Evolutionary conservation across 2,329 filamentous ascomycete genomes (phyloP).

Genomic region (Albophoma yamanashiensis): DNA sequence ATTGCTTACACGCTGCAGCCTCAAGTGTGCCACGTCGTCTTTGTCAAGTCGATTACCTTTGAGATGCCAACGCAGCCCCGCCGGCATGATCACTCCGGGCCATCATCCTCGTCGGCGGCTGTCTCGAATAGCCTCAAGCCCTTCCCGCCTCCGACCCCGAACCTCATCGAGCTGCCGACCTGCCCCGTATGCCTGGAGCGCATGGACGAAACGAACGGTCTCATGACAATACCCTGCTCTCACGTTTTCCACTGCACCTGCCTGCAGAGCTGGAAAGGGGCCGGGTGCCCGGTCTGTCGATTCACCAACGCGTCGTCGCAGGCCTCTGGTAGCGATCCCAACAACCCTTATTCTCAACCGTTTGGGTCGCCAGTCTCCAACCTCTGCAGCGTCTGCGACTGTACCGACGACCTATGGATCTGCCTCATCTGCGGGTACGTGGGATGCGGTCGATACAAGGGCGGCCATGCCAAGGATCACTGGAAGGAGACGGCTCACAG

Average conservation of each 20-base stretch:
- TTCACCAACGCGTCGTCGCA: constrained; percentile 52
- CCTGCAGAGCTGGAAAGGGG: constrained; percentile 90
- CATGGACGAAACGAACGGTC: constrained; percentile 94
- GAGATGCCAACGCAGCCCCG: constrained; percentile 45
- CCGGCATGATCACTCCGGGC: constrained; percentile 50
- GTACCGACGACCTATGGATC: constrained; percentile 79
- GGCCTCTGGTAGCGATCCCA: constrained; percentile 26
- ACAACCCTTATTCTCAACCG: constrained; percentile 40
- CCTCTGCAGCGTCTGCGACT: constrained; percentile 73
- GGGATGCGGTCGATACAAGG: constrained; percentile 89
- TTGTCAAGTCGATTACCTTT: constrained; percentile 86
- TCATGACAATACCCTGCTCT: constrained; percentile 93
- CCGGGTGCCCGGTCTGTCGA: constrained; percentile 87
- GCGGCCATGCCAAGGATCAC: constrained; percentile 85
- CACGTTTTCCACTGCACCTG: constrained; percentile 97
- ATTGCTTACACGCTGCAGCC: constrained; percentile 37
- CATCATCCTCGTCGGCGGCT: constrained; percentile 27
- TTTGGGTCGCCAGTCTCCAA: constrained; percentile 53
- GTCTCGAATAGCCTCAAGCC: constrained; percentile 41
- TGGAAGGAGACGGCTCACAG: constrained; percentile 84
- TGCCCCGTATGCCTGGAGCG: constrained; percentile 94
- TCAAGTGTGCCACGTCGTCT: constrained; percentile 90
- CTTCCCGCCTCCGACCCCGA: constrained; percentile 61
- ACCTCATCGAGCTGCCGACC: constrained; percentile 82
- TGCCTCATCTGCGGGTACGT: constrained; percentile 89